Evolutionary conservation across 176 grass and related monocot species (phyloP), one percentile per base, ranked within the genome.

Genomic region (Oryza punctata): DNA sequence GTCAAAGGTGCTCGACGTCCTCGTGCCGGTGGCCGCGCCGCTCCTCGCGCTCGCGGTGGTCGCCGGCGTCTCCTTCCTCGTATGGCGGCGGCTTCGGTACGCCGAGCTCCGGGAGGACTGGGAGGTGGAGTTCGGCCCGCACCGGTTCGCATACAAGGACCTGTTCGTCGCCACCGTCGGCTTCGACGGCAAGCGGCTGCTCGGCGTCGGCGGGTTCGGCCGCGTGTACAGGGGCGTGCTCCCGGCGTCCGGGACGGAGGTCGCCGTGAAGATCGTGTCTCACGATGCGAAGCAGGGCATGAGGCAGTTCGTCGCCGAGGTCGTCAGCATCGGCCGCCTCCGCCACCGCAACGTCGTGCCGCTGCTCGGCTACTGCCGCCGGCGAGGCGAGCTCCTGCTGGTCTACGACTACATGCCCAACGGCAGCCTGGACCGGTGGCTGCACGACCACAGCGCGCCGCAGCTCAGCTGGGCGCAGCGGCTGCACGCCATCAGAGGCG

Each of bases 401-500:
- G 85, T 90, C 16, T 85, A 90, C 73, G 85, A 93, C 63, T 93
- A 85, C 85, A 87, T 93, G 77, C 85, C 88, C 0, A 85, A 93
- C 63, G 88, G 91, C 21, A 88, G 85, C 69, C 88, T 93, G 0
- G 88, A 93, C 69, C 70, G 78, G 43, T 87, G 79, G 88, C 81
- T 93, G n/a, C 73, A 88, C 44, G 68, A 64, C 63, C 30, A 40
- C 24, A 60, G 13, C 7, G 15, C 74, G 57, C 40, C 88, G 61
- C 81, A 60, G 1, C 68, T 87, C 67, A 33, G 87, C 82, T 93
- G 85, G 88, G 74, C 70, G 2, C 78, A 24, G 72, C 80, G 91
- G n/a, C 60, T 93, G 64, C 66, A 19, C 27, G 50, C 41, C 78
- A 38, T 90, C 43, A 64, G 46, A 6, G 87, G 87, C 61, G 81